Base-by-base conservation (phyloP, 768 basidiomycete species). In the Rhodosporidiobolus odoratus region DNA sequence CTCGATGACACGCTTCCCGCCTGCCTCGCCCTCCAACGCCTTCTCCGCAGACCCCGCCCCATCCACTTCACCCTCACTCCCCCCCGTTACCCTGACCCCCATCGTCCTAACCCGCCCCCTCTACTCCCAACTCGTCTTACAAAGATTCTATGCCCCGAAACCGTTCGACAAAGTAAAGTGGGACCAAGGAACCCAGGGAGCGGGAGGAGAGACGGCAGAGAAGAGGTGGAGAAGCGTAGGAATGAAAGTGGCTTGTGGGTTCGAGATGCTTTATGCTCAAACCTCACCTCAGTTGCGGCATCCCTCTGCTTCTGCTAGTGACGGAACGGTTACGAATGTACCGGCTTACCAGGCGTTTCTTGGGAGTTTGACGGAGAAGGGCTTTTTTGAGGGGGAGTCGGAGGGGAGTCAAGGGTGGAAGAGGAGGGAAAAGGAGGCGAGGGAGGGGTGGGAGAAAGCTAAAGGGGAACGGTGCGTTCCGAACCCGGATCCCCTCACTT, bases 211-310 rank as follows among this genome's bases (percentile, higher is more conserved):
- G 82, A n/a, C n/a, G n/a, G n/a, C n/a, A 50, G 87, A 90, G 74
- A 86, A 87, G 86, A 84, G 87, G 74, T 87, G 90, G 87, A 83
- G 85, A 66, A 90, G 92, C 79, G 79, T 91, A 37, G 95, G 95
- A 13, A 89, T 97, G 87, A 98, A 98, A 82, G 87, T 98, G 62
- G 69, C 58, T 85, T 91, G 91, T 72, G 96, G 96, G 2, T 97
- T 97, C 71, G 96, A 99, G 81, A 99, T 98, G 84, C 84, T 96
- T 48, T 97, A 90, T 78, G 88, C 90, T 78, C 92, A 92, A 78
- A 88, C 85, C 68, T 88, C 89, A 79, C 61, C 76, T 0, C 59
- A 66, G 35, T 37, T 40, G 9, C 67, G 62, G 13, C 54, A 57
- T 32, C 17, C 25, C 25, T 32, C 50, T 15, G 35, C 27, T 19